Evolutionary conservation across 768 basidiomycete genomes (phyloP), one percentile per base, ranked within the genome.

Genomic region (Ephemerocybe angulata): DNA sequence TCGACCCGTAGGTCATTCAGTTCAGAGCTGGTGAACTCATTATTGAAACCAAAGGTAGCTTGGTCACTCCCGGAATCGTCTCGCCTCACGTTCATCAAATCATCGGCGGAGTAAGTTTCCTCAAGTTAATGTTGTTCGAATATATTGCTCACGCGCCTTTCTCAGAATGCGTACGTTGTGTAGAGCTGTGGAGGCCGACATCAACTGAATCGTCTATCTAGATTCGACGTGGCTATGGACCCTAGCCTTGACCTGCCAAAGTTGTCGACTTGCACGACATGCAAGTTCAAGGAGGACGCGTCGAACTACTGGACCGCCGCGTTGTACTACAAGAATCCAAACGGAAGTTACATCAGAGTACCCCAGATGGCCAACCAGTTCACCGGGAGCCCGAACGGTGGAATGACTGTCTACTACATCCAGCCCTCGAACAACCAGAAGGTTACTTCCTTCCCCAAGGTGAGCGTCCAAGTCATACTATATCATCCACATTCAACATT

Each of bases 291-390:
- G n/a, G 19, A 42, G 19, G 41, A 42, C 41, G 41, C 41, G 1
- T 42, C 41, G 15, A 42, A 42, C 21, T 42, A 42, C 41, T 42
- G 41, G 41, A 42, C 41, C 12, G 41, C 41, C 22, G 41, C 22
- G 12, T 15, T 42, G 21, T 42, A 42, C 41, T 42, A n/a, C 41
- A 42, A 42, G 41, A 15, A 42, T 22, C 22, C 41, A 10, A 42
- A 42, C 41, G 41, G 41, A 13, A 42, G 41, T 21, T 42, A 42
- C 41, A 42, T 42, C n/a, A n/a, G n/a, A n/a, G n/a, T 54, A 21
- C 53, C 53, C 17, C 53, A 54, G 28, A 54, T 54, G 53, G 43
- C 53, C 53, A 54, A 54, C 33, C 53, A 54, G 30, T 54, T 54
- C 33, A 47, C 33, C 44, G 53, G 53, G 46, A n/a, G n/a, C n/a